Evolutionary conservation across 2,329 filamentous ascomycete genomes (phyloP).

Genomic region (Allantophomopsis lycopodina): DNA sequence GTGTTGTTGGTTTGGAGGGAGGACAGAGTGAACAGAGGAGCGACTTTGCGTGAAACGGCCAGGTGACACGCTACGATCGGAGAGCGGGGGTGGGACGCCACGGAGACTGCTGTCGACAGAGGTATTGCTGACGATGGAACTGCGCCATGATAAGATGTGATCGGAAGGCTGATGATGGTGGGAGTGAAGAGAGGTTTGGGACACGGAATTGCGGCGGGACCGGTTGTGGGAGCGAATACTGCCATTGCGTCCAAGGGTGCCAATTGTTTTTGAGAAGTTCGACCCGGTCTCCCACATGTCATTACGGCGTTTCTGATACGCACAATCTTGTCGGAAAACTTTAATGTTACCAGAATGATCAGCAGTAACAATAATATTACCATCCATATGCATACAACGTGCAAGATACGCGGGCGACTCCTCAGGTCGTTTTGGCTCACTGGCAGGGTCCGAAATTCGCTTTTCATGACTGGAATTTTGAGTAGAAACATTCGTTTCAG

Average conservation of each 20-base stretch:
- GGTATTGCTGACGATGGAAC: constrained; percentile 41
- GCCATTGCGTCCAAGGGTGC: constrained; percentile 10
- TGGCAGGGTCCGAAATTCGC: constrained; percentile 11
- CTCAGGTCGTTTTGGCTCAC: constrained; percentile 31
- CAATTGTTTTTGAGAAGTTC: constrained; percentile 43
- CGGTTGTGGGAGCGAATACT: constrained; percentile 18
- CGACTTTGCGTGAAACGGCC: constrained; percentile 18
- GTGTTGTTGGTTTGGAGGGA: constrained; percentile 6
- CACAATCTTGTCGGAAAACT: constrained; percentile 91
- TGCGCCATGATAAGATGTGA: constrained; percentile 79
- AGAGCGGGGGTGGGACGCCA: constrained; percentile 30
- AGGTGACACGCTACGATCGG: constrained; percentile 40
- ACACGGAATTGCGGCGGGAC: constrained; percentile 27
- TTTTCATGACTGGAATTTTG: constrained; percentile 16
- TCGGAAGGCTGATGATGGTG: constrained; percentile 34
- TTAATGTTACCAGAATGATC: constrained; percentile 85
- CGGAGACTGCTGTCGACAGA: constrained; percentile 25
- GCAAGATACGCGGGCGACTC: constrained; percentile 68
- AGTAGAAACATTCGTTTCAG: constrained; percentile 43
- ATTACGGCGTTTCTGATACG: constrained; percentile 61
- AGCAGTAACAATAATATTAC: constrained; percentile 85
- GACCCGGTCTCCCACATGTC: constrained; percentile 70
- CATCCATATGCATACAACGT: constrained; percentile 61
- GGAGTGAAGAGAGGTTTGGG: constrained; percentile 15
- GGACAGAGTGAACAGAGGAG: constrained; percentile 9